A percentile compares a stretch with the other conserved stretches of the same genome.
These are phyloP conservation scores for Licmophora abbreviata DNA, from an alignment of 108 stramenopile genomes.

Conservation along the genomic window DNA sequence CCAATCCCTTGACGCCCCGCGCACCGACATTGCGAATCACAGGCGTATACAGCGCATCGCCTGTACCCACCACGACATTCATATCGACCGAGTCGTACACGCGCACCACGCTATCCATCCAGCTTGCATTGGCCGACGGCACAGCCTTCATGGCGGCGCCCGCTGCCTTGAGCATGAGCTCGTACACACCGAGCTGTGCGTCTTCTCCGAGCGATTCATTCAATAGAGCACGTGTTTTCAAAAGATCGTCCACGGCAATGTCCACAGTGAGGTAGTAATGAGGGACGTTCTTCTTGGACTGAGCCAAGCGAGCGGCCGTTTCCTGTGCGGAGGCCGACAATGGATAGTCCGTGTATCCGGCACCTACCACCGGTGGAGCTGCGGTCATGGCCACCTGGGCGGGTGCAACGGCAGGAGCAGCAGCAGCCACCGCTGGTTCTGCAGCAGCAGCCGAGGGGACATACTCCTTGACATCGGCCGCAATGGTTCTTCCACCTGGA, in stretches of 20 bases:
- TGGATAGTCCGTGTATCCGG: slow-evolving; percentile 37
- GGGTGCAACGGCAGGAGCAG: slow-evolving; percentile 25
- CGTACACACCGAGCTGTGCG: slow-evolving; percentile 87
- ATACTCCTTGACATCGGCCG: slow-evolving; percentile 80
- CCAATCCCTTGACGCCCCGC: slow-evolving; percentile 64
- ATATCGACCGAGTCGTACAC: slow-evolving; percentile 89
- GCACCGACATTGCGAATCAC: slow-evolving; percentile 78
- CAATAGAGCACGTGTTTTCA: slow-evolving; percentile 76
- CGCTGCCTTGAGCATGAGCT: slow-evolving; percentile 94
- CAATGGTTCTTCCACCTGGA: slow-evolving; percentile 91
- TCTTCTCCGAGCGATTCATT: slow-evolving; percentile 32
- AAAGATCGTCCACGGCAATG: slow-evolving; percentile 70
- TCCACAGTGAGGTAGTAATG: slow-evolving; percentile 97
- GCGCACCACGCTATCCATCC: slow-evolving; percentile 66
- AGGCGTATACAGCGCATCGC: slow-evolving; percentile 79
- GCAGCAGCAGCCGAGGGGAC: slow-evolving; percentile 36
- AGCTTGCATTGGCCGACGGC: slow-evolving; percentile 89
- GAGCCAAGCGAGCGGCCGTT: slow-evolving; percentile 67
- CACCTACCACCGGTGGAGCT: slow-evolving; percentile 24
- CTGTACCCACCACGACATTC: slow-evolving; percentile 85
- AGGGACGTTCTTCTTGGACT: slow-evolving; percentile 88
- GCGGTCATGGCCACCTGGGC: slow-evolving; percentile 29
- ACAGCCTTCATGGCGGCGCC: slow-evolving; percentile 72
- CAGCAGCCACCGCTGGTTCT: slow-evolving; percentile 8
- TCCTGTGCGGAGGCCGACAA: slow-evolving; percentile 41